Conservation (phyloP, 2,329 filamentous ascomycete genomes). For the Fusarium hostae region DNA sequence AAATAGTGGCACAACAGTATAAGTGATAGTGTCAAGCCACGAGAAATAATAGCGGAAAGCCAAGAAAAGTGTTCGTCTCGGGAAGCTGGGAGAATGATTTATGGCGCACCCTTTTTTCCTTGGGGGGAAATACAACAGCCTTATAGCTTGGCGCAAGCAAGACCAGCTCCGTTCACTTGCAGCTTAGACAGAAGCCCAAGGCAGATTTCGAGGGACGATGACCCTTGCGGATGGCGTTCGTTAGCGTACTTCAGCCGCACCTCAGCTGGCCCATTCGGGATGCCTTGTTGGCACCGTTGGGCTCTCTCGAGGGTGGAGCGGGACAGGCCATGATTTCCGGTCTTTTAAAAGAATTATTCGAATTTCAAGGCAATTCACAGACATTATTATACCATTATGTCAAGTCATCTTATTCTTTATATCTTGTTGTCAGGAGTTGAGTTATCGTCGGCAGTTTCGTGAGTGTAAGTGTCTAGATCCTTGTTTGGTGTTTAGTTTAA, state of each 20-base stretch:
- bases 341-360: not conserved
- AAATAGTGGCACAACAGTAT: too few relatives aligned
- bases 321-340: not conserved
- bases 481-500: not conserved
- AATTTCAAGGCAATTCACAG: rapidly evolving
- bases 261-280: constrained; percentile 22
- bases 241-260: constrained; percentile 44
- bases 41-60: not conserved
- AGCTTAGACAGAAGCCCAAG: constrained; percentile 33
- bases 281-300: constrained; percentile 20
- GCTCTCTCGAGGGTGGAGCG: constrained; percentile 23
- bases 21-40: not conserved
- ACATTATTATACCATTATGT: not conserved
- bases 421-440: rapidly evolving
- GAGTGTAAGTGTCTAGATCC: not conserved
- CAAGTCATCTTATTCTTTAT: too few relatives aligned
- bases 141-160: constrained; percentile 1
- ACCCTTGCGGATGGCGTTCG: constrained; percentile 32
- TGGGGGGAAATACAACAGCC: not conserved
- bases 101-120: not conserved
- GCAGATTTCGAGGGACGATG: constrained; percentile 33
- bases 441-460: rapidly evolving
- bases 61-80: not conserved
- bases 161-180: not conserved
- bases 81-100: not conserved